phyloP scores from a whole-genome alignment of 2,329 filamentous ascomycete genomes.

The Ceratocystis lukuohia region DNA sequence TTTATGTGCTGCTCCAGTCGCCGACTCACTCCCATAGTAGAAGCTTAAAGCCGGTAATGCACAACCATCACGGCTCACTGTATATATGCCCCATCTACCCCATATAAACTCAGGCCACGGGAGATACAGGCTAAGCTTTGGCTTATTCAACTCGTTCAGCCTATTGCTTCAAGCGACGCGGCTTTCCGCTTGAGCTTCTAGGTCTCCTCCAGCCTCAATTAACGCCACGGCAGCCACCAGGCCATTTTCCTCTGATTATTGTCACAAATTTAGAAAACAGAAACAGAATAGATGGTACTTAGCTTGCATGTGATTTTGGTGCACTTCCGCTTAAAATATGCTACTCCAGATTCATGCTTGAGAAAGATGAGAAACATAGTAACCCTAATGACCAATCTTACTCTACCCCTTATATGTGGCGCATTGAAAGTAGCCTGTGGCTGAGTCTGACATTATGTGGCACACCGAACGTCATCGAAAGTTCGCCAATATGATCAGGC shows the following conservation, averaged over 20 bases:
- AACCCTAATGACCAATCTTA: not conserved
- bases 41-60: too few relatives aligned
- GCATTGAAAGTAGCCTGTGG: not conserved
- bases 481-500: not conserved
- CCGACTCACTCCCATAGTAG: not conserved
- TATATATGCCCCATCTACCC: not conserved
- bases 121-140: not conserved
- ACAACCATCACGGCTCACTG: not conserved
- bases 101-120: not conserved
- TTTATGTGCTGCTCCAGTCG: not conserved
- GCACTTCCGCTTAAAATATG: too few relatives aligned
- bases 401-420: not conserved
- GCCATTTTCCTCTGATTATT: too few relatives aligned
- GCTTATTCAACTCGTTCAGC: not conserved
- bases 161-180: too few relatives aligned
- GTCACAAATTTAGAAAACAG: too few relatives aligned
- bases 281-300: not conserved
- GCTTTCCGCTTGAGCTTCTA: too few relatives aligned
- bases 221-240: too few relatives aligned
- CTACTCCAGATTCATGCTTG: too few relatives aligned
- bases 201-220: too few relatives aligned
- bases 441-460: not conserved
- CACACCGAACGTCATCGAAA: slow-evolving; percentile 5
- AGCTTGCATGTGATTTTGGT: not conserved
- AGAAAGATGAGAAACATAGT: not conserved